These are phyloP conservation scores for Malassezia slooffiae DNA, from an alignment of 1,284 basidiomycete genomes.

Conservation along the genomic window DNA sequence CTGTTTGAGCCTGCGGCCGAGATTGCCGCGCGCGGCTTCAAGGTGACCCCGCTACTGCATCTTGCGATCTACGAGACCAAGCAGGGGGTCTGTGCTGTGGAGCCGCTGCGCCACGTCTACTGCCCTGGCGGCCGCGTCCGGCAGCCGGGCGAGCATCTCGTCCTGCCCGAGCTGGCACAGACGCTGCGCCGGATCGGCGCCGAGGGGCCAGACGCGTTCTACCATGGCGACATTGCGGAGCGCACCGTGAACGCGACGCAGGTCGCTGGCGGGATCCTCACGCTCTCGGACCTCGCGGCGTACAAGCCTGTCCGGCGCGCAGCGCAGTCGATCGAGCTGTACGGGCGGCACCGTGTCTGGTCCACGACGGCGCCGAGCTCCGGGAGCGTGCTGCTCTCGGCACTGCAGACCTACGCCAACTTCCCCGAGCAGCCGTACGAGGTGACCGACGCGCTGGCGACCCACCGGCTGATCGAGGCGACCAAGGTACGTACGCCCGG, in stretches of 20 bases:
- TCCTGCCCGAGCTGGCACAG: slow-evolving; percentile 19
- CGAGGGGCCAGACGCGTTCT: slow-evolving; percentile 34
- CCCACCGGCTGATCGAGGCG: slow-evolving; percentile 48
- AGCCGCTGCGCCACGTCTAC: slow-evolving; percentile 30
- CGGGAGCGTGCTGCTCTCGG: slow-evolving; percentile 42
- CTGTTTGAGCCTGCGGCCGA: slow-evolving; percentile 39
- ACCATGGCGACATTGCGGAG: slow-evolving; percentile 63
- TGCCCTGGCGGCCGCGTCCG: slow-evolving; percentile 31
- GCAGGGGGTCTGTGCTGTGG: slow-evolving; percentile 43
- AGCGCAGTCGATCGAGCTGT: slow-evolving; percentile 58
- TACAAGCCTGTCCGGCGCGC: slow-evolving; percentile 57
- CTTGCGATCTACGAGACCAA: slow-evolving; percentile 41
- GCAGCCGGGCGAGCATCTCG: slow-evolving; percentile 50
- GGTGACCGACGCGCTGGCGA: slow-evolving; percentile 27
- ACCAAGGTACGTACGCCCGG: slow-evolving; percentile 23
- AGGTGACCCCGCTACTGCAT: slow-evolving; percentile 29
- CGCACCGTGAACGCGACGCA: slow-evolving; percentile 60
- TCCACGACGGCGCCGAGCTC: slow-evolving; percentile 55
- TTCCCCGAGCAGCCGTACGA: slow-evolving; percentile 23
- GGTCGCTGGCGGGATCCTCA: slow-evolving; percentile 62
- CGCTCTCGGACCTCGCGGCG: slow-evolving; percentile 58
- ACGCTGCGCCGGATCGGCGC: slow-evolving; percentile 30
- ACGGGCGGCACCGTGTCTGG: slow-evolving; percentile 63
- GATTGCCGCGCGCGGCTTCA: slow-evolving; percentile 40
- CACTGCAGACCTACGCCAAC: slow-evolving; percentile 37